Conservation (phyloP, 1,284 basidiomycete species). For the Fomitopsis betulina region DNA sequence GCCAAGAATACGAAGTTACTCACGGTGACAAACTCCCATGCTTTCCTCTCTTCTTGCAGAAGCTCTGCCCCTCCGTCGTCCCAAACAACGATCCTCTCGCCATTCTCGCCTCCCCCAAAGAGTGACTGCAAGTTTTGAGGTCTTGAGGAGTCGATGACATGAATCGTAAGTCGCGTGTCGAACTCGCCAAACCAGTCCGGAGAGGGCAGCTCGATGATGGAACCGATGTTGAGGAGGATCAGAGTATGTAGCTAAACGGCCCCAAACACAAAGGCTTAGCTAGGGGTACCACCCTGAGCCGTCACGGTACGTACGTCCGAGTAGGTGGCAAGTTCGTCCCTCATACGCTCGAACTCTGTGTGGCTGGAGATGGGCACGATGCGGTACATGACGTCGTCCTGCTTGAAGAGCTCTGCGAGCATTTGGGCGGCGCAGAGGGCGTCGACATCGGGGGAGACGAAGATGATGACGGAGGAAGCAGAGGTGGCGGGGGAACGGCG, state of each 20-base stretch:
- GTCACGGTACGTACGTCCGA: slow-evolving; percentile 53
- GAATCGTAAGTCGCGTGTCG: slow-evolving; percentile 57
- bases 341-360: slow-evolving; percentile 62
- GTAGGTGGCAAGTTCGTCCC: slow-evolving; percentile 64
- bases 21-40: slow-evolving; percentile 81
- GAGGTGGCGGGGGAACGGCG: slow-evolving; percentile 73
- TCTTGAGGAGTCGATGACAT: slow-evolving; percentile 93
- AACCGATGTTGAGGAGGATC: slow-evolving; percentile 91
- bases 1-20: slow-evolving; percentile 18
- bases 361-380: slow-evolving; percentile 92
- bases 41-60: slow-evolving; percentile 60
- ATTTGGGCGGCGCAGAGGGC: slow-evolving; percentile 87
- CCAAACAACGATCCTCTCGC: slow-evolving; percentile 80
- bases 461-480: slow-evolving; percentile 78
- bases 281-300: neutral
- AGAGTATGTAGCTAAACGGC: slow-evolving; percentile 77
- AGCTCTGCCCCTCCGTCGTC: slow-evolving; percentile 79
- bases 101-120: slow-evolving; percentile 70
- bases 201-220: slow-evolving; percentile 78
- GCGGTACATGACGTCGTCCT: slow-evolving; percentile 91
- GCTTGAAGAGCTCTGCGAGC: slow-evolving; percentile 85
- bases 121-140: slow-evolving; percentile 90
- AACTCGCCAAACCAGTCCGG: slow-evolving; percentile 75
- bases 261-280: neutral
- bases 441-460: slow-evolving; percentile 88